These are phyloP conservation scores for Marsdenia floribunda DNA, from an alignment of 257 asterid species.

Conservation along the genomic window DNA sequence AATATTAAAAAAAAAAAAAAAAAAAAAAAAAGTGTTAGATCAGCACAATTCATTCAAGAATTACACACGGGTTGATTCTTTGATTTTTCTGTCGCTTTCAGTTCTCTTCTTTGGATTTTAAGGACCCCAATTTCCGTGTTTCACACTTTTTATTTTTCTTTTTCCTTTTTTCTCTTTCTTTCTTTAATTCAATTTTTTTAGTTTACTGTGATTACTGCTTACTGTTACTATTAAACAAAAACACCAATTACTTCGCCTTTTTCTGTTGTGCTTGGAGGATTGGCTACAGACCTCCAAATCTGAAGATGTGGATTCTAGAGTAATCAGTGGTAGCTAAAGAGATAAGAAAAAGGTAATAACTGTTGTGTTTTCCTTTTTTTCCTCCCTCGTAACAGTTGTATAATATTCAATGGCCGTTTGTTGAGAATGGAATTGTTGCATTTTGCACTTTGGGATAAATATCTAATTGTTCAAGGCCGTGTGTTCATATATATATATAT, in stretches of 20 bases:
- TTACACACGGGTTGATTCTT: constrained; percentile 9
- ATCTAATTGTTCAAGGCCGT: neutral
- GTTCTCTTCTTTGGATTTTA: constrained; percentile 12
- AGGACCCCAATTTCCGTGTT: constrained; percentile 50
- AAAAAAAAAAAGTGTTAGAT: neutral
- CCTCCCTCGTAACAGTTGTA: neutral
- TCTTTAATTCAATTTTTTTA: too few relatives aligned
- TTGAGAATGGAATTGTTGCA: neutral
- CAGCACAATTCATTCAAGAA: neutral
- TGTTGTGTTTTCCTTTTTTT: neutral
- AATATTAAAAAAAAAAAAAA: too few relatives aligned
- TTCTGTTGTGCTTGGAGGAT: constrained; percentile 5
- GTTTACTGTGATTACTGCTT: neutral
- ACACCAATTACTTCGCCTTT: neutral
- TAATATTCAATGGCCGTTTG: neutral
- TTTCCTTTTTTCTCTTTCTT: too few relatives aligned
- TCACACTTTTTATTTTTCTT: neutral
- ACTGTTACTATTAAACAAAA: neutral
- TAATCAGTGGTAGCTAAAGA: neutral
- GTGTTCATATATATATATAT: neutral
- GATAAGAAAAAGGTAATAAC: constrained; percentile 9
- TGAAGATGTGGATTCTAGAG: constrained; percentile 14
- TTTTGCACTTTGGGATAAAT: constrained; percentile 4
- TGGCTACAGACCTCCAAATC: constrained; percentile 6
- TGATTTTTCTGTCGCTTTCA: constrained; percentile 25